Evolutionary conservation across 2,329 filamentous ascomycete genomes (phyloP), one percentile per base, ranked within the genome.

Genomic region (Venturia pyrina): DNA sequence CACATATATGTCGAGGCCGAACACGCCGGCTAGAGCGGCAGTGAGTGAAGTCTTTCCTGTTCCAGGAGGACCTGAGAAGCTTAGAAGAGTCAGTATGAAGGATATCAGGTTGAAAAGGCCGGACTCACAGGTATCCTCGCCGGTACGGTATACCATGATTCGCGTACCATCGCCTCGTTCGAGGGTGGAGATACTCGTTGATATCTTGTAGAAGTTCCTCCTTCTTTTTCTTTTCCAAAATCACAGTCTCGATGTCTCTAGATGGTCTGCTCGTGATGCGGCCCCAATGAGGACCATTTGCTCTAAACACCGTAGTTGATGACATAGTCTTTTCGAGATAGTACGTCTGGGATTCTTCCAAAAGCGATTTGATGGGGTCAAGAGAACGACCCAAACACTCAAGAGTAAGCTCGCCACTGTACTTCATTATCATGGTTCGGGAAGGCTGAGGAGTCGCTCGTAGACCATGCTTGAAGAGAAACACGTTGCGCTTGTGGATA

Each of bases 81-180:
- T 59, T 19, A 17, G 5, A 19, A 7, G n/a, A 13, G n/a, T 62
- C 17, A 37, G 40, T 28, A 21, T n/a, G 19, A n/a, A 7, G n/a
- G 6, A 41, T 8, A 7, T 5, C 60, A 37, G 17, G 37, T 13
- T 62, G 24, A 19, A 4, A 59, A 59, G 28, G 15, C 17, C 8
- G 15, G 6, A 37, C 53, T 59, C 7, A 56, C 62, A 96, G 83
- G 71, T 95, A 96, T 0, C 91, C 92, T 5, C 91, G 83, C 15
- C 91, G 85, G 73, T 96, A 96, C 0, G 92, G 91, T 41, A 96
- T 93, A 0, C 92, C 91, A 6, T 91, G 84, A 70, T 91, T 89
- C 0, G 88, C 82, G 73, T 96, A 96, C 90, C 91, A 96, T 21
- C 87, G 81, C 1, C 86, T 84, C 0, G 87, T 90, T 0, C 81